A percentile compares a stretch with the other conserved stretches of the same genome.
phyloP scores from a whole-genome alignment of 1,284 basidiomycete genomes.

The Cystobasidium pallidum region DNA sequence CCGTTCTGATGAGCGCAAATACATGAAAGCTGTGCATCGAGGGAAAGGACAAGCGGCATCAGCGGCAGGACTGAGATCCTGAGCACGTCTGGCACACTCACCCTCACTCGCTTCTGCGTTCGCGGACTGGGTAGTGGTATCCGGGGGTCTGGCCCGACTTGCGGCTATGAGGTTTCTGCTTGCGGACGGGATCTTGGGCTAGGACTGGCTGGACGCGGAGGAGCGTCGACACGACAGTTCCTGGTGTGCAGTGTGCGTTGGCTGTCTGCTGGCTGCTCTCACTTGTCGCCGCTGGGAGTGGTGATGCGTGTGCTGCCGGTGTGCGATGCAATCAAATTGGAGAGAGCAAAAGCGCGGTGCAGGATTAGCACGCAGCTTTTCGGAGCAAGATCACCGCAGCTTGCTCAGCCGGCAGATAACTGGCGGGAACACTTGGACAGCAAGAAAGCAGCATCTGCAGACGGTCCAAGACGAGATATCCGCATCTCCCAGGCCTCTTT shows the following conservation, averaged over 20 bases:
- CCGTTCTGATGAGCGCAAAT: constrained; percentile 30
- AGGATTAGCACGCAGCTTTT: constrained; percentile 6
- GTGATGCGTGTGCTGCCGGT: background rate
- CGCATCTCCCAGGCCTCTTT: background rate
- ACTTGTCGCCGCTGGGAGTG: background rate
- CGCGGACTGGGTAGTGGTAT: constrained; percentile 12
- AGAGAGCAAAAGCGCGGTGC: background rate
- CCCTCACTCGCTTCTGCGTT: constrained; percentile 28
- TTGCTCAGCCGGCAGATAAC: background rate
- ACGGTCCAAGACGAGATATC: too few species aligned
- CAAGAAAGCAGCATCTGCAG: background rate
- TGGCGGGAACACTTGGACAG: background rate
- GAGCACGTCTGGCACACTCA: background rate
- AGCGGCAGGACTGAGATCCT: background rate
- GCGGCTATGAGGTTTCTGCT: constrained; percentile 30
- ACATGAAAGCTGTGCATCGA: constrained; percentile 41
- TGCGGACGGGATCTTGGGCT: constrained; percentile 34
- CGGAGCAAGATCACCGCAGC: background rate
- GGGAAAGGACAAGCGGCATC: background rate
- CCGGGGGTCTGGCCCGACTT: constrained; percentile 24
- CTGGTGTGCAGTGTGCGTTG: background rate
- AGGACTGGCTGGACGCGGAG: constrained; percentile 12
- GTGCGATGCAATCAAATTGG: constrained; percentile 3
- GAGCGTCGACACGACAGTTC: constrained; percentile 10
- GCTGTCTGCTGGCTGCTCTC: background rate